Base-by-base conservation (phyloP, 1,284 basidiomycete species). In the Spongispora temasekensis region DNA sequence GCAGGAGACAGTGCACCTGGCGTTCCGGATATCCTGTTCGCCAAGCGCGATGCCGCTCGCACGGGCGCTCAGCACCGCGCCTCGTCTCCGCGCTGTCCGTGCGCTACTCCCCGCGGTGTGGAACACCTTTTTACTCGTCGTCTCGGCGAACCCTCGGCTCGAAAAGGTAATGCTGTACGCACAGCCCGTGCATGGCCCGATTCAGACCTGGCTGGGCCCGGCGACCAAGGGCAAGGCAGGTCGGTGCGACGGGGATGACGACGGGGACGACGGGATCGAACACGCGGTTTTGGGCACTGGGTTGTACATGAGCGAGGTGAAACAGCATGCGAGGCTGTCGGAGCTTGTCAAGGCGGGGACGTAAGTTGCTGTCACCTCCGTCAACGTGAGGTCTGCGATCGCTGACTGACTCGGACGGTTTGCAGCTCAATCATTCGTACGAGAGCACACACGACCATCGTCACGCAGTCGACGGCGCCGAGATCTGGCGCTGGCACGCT, bases 41-140 rank as follows among this genome's bases (percentile, higher is more conserved):
- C 62, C 59, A 6, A 55, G 35, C 4, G 65, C 68, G 2, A 61
- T 65, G 8, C 61, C 57, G 7, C 56, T 71, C 21, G 68, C 68
- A 27, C 59, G 68, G 7, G 77, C 79, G 1, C 74, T 85, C 17
- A 72, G 78, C 35, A 64, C 58, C 27, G 68, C 68, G 50, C 79
- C 66, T 42, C 64, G 66, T 28, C 69, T 85, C 3, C 79, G 76
- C 56, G 76, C 73, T 1, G 74, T 85, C 57, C 72, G 76, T 35
- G 80, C 83, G 0, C 74, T 78, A 46, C 70, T 82, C 3, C 83
- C 83, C 1, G 75, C 76, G 2, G 68, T 82, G 0, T 84, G 83
- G 82, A 85, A 80, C 66, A 71, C 76, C 23, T 64, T 79, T 27
- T 72, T 84, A 58, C 74, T 82, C 56, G 58, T 74, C 37, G 71